Evolutionary conservation across 495 filamentous ascomycete genomes (phyloP).

Genomic region (Penicillium lividum): DNA sequence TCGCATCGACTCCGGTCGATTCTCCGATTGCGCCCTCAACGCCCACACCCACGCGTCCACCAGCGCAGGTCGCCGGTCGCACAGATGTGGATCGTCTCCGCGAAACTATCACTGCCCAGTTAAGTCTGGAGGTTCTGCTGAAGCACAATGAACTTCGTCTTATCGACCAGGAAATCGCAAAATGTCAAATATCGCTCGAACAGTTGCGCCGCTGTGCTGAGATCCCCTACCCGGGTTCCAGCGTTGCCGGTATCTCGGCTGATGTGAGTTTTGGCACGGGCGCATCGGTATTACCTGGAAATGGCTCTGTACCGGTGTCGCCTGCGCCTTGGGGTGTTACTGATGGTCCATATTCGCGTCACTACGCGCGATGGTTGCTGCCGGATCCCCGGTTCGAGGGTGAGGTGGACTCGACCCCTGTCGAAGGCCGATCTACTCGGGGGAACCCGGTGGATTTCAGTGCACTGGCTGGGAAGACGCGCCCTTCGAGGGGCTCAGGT

Average conservation of each 20-base stretch:
- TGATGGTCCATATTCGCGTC: constrained; percentile 88
- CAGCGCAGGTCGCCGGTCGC: constrained; percentile 23
- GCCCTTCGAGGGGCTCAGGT: constrained; percentile 59
- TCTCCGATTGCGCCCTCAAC: constrained; percentile 10
- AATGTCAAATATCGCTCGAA: constrained; percentile 93
- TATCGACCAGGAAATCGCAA: constrained; percentile 94
- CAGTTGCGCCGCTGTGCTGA: constrained; percentile 89
- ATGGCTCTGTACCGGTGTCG: constrained; percentile 59
- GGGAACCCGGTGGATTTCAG: constrained; percentile 64
- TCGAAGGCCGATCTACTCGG: constrained; percentile 71
- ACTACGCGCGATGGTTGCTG: constrained; percentile 93
- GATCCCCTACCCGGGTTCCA: constrained; percentile 79
- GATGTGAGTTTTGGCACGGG: constrained; percentile 73
- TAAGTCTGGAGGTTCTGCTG: constrained; percentile 86
- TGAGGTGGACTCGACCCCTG: constrained; percentile 38
- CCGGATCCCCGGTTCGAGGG: constrained; percentile 86
- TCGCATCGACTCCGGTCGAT: constrained; percentile 1
- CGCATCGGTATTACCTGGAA: constrained; percentile 59
- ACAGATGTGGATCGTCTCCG: constrained; percentile 50
- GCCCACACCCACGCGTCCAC: constrained; percentile 14
- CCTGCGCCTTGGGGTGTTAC: constrained; percentile 84
- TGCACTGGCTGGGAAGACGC: constrained; percentile 57
- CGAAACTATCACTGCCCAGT: constrained; percentile 77
- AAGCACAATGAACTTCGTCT: constrained; percentile 93
- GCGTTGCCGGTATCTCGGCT: constrained; percentile 57